phyloP scores from a whole-genome alignment of 108 stramenopile species.

The Hondaea fermentalgiana region DNA sequence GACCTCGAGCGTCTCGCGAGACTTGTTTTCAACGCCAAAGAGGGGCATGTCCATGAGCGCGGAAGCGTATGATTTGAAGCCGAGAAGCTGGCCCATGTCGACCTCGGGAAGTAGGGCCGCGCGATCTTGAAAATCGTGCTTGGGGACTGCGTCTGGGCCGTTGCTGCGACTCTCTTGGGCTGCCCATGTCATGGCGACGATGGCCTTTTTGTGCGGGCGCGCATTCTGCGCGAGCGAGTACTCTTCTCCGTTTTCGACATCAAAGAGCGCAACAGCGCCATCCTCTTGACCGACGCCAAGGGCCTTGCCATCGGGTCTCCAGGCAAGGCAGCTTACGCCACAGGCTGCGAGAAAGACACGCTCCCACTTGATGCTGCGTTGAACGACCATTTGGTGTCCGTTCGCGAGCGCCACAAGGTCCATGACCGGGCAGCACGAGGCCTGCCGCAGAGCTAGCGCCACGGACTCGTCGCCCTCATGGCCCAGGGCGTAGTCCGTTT shows the following conservation, averaged over 20 bases:
- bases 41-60: conserved; percentile 19
- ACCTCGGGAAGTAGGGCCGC: not conserved
- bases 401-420: conserved; percentile 10
- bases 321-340: not conserved
- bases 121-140: not conserved
- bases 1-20: not conserved
- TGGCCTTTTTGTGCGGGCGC: not conserved
- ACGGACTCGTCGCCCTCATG: not conserved
- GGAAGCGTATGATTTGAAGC: not conserved
- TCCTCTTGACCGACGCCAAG: not conserved
- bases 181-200: not conserved
- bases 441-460: not conserved
- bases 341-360: not conserved
- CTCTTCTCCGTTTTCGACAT: conserved; percentile 2
- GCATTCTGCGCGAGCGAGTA: not conserved
- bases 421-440: conserved; percentile 1
- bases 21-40: conserved; percentile 1
- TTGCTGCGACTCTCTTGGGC: not conserved
- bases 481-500: too few species aligned
- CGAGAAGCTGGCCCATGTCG: not conserved
- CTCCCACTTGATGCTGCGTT: conserved; percentile 2
- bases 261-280: not conserved
- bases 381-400: not conserved
- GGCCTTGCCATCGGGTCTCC: conserved; percentile 6
- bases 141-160: not conserved